phyloP scores from a whole-genome alignment of 2,329 filamentous ascomycete species.

The Tolypocladium pustulatum region DNA sequence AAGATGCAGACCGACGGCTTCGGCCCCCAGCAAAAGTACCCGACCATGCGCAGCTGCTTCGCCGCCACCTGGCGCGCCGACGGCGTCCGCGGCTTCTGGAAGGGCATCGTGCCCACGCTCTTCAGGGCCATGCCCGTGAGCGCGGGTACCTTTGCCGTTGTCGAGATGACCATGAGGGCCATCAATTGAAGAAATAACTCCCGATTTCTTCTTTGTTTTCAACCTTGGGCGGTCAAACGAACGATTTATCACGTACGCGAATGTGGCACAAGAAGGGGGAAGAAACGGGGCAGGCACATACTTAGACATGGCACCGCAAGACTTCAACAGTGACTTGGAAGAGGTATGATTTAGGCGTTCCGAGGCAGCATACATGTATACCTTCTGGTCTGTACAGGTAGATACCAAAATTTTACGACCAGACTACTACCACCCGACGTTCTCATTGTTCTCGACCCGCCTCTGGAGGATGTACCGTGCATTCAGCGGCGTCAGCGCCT shows the following conservation, averaged over 20 bases:
- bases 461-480: constrained; percentile 57
- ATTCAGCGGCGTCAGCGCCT: constrained; percentile 50
- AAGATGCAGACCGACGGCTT: constrained; percentile 99
- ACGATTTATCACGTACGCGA: background rate
- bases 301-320: background rate
- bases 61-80: constrained; percentile 67
- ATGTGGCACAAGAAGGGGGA: background rate
- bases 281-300: background rate
- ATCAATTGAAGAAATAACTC: constrained; percentile 28
- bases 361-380: background rate
- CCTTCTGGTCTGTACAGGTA: background rate
- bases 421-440: constrained; percentile 22
- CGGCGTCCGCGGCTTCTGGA: constrained; percentile 83
- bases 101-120: constrained; percentile 81
- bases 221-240: background rate
- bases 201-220: background rate
- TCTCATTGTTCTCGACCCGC: constrained; percentile 52
- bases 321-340: background rate
- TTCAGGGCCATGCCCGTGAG: constrained; percentile 94
- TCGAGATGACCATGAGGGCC: constrained; percentile 55
- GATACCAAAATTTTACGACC: background rate
- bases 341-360: background rate
- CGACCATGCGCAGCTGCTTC: constrained; percentile 82
- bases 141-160: constrained; percentile 92
- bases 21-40: constrained; percentile 59